Base-by-base conservation (phyloP, 306 rosid species). In the Mucuna pruriens region DNA sequence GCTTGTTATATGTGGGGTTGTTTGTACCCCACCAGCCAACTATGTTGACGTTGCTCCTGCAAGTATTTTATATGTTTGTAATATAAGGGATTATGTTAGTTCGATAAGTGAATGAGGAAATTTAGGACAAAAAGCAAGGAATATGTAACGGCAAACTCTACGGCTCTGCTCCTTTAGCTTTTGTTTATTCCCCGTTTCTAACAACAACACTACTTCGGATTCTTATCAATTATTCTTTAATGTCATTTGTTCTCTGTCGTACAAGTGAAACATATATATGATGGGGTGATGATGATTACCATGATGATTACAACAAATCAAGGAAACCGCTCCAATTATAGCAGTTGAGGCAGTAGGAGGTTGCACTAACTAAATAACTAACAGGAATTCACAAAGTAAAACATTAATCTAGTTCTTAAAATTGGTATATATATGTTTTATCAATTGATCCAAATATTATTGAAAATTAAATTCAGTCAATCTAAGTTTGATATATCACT, bases 21-120 rank as follows among this genome's bases (percentile, higher is more conserved):
- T 77, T n/a, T 49, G 87, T 84, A n/a, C 92, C 90, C 91, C 91
- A 88, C 90, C 90, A 85, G 91, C 97, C 96, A 94, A 97, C 97
- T 89, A 92, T 86, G 91, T 92, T 90, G 98, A 92, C 96, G 85
- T 92, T 86, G 89, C 97, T 89, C 85, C 90, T 86, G 81, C 77
- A 7, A 80, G 77, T 67, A 40, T 82, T 65, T 77, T 81, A 12
- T 22, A 9, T 46, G 10, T 80, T n/a, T 79, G 7, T 81, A 7
- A 12, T n/a, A 58, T 71, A 63, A 80, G 66, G n/a, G 70, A 40
- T 33, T 54, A 31, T 64, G 26, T 68, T 60, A 38, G n/a, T 74
- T n/a, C 5, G 48, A 11, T 51, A 54, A 80, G 39, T 61, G 82
- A 77, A 66, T 80, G 64, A n/a, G n/a, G n/a, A 73, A 22, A 73